A percentile compares a stretch with the other conserved stretches of the same genome.
These are phyloP conservation scores for Ziziphus jujuba DNA, from an alignment of 306 rosid species.

Conservation along the genomic window DNA sequence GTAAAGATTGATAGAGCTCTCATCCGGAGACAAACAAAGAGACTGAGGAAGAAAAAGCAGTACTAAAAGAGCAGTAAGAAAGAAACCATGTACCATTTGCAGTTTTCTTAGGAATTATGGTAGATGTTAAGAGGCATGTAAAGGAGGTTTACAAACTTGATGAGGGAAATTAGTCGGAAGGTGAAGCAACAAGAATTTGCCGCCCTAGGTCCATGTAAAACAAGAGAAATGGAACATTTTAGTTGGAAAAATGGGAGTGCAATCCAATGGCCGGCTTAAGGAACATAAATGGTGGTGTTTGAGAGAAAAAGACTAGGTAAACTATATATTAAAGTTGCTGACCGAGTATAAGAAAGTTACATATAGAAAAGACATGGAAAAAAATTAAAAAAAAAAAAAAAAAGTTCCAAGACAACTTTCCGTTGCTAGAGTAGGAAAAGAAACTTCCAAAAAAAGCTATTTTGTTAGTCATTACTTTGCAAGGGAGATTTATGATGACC, in stretches of 20 bases:
- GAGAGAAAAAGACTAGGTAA: not conserved
- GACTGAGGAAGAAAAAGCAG: not conserved
- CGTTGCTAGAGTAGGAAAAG: not conserved
- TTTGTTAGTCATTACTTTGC: not conserved
- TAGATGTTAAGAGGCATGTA: not conserved
- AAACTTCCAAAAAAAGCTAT: not conserved
- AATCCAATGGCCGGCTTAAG: constrained; percentile 1
- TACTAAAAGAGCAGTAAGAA: not conserved
- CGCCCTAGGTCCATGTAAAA: not conserved
- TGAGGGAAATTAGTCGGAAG: not conserved
- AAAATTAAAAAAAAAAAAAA: not conserved
- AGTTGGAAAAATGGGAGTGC: not conserved
- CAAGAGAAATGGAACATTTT: not conserved
- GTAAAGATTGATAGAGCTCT: not conserved
- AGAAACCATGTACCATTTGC: not conserved
- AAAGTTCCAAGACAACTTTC: not conserved
- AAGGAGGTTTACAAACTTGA: not conserved
- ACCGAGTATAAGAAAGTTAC: not conserved
- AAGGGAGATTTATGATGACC: not conserved
- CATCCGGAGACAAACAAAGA: not conserved
- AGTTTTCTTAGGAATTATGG: not conserved
- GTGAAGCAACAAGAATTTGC: not conserved
- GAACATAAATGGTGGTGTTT: not conserved
- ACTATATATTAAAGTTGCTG: not conserved
- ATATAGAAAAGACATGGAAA: not conserved